These are phyloP conservation scores for Saccharomyces mikatae DNA, from an alignment of 805 yeast species.

Conservation along the genomic window DNA sequence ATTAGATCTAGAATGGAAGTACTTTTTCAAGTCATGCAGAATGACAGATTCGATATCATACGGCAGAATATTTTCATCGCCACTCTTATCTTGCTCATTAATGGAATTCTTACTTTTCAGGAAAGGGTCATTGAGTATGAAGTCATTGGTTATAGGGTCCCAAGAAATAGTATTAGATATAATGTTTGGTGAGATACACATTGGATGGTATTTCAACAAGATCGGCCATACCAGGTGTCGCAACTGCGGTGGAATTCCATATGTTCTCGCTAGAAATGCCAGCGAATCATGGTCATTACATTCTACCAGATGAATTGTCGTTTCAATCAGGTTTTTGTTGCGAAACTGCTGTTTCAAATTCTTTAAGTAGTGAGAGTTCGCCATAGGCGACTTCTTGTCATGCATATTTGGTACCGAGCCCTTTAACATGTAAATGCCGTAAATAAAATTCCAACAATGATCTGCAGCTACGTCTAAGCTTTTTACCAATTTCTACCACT, in stretches of 20 bases:
- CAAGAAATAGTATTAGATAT: conserved; percentile 42
- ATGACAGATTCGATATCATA: conserved; percentile 33
- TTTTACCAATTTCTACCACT: neutral
- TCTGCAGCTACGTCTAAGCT: neutral
- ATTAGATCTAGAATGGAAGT: conserved; percentile 34
- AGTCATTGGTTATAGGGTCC: conserved; percentile 16
- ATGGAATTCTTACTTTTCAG: conserved; percentile 3
- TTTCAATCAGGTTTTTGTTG: conserved; percentile 31
- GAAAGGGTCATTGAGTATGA: conserved; percentile 6
- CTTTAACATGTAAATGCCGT: neutral
- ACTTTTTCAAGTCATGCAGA: conserved; percentile 51
- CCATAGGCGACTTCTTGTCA: conserved; percentile 12
- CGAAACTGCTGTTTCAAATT: conserved; percentile 23
- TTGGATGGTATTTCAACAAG: conserved; percentile 73
- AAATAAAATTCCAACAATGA: neutral
- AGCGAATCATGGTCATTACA: conserved; percentile 63
- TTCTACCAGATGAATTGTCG: conserved; percentile 48
- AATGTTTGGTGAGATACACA: conserved; percentile 67
- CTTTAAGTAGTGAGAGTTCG: conserved; percentile 22
- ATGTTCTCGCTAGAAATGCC: conserved; percentile 71
- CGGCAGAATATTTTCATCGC: conserved; percentile 3
- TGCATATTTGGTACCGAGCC: conserved; percentile 1
- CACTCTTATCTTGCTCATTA: conserved; percentile 1
- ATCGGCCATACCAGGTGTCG: conserved; percentile 82
- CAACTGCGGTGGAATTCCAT: conserved; percentile 78